These are phyloP conservation scores for Diaporthe sp. DNA, from an alignment of 2,329 filamentous ascomycete species.

Conservation along the genomic window DNA sequence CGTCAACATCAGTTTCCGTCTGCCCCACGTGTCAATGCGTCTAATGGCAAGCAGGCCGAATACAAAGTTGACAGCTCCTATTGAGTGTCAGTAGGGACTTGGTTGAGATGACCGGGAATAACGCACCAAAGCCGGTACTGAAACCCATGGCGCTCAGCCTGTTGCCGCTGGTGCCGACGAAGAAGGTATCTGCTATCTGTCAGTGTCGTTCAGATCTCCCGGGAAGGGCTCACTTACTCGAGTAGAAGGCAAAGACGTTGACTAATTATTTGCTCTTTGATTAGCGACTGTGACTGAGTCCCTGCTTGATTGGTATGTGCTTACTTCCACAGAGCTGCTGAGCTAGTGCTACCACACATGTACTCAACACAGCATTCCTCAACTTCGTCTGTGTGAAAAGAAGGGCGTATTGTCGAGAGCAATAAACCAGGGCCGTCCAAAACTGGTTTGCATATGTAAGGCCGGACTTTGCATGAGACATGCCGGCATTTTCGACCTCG, in stretches of 20 bases:
- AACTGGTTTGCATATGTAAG: slow-evolving; percentile 35
- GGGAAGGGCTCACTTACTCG: slow-evolving; percentile 45
- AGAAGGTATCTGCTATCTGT: slow-evolving; percentile 45
- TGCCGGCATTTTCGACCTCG: neutral
- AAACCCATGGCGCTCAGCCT: slow-evolving; percentile 46
- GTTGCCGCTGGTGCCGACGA: slow-evolving; percentile 20
- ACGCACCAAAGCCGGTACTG: slow-evolving; percentile 48
- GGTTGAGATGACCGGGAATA: accelerated
- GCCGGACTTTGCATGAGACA: slow-evolving; percentile 4
- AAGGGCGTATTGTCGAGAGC: slow-evolving; percentile 41
- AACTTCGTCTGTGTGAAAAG: slow-evolving; percentile 44
- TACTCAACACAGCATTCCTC: slow-evolving; percentile 49
- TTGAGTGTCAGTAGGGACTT: neutral
- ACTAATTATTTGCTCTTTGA: slow-evolving; percentile 43
- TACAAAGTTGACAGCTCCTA: slow-evolving; percentile 56
- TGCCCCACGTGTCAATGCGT: slow-evolving; percentile 56
- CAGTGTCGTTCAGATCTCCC: slow-evolving; percentile 25
- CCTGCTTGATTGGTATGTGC: slow-evolving; percentile 12
- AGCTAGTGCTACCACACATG: slow-evolving; percentile 47
- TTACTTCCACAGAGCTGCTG: slow-evolving; percentile 52
- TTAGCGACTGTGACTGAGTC: neutral
- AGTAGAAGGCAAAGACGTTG: slow-evolving; percentile 60
- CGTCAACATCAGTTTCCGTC: slow-evolving; percentile 56
- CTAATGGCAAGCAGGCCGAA: slow-evolving; percentile 56
- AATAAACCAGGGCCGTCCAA: slow-evolving; percentile 16